These are phyloP conservation scores for Phialophora tarda DNA, from an alignment of 2,329 filamentous ascomycete species.

Conservation along the genomic window DNA sequence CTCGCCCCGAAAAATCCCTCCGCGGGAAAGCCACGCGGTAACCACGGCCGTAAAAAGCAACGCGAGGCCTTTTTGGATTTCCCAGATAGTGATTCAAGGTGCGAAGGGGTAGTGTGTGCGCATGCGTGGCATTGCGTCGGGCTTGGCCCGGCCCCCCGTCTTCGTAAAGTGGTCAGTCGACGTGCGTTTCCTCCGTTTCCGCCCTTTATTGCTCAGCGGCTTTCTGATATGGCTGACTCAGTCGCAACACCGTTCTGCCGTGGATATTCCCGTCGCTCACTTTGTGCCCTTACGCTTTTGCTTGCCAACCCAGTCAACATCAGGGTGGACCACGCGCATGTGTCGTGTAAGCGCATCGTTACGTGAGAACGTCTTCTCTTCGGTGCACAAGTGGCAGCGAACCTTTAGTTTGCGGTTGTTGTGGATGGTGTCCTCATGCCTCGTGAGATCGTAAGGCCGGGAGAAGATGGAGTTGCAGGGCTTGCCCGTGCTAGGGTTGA, in stretches of 20 bases:
- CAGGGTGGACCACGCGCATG: slow-evolving; percentile 91
- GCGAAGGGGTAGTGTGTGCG: slow-evolving; percentile 1
- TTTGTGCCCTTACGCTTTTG: slow-evolving; percentile 38
- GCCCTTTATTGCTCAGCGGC: neutral
- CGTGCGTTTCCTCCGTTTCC: neutral
- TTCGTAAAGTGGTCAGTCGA: neutral
- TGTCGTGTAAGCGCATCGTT: slow-evolving; percentile 94
- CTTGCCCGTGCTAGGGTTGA: slow-evolving; percentile 94
- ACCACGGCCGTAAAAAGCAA: slow-evolving; percentile 11
- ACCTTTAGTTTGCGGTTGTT: slow-evolving; percentile 94
- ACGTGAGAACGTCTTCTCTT: slow-evolving; percentile 96
- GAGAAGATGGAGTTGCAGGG: slow-evolving; percentile 95
- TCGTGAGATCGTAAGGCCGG: slow-evolving; percentile 90
- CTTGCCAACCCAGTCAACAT: slow-evolving; percentile 80
- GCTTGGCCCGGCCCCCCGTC: neutral
- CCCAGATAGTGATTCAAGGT: neutral
- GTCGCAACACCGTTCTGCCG: slow-evolving; percentile 1
- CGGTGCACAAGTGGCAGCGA: slow-evolving; percentile 86
- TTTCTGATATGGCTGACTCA: slow-evolving; percentile 16
- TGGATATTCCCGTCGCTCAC: slow-evolving; percentile 9
- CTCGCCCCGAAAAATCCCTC: slow-evolving; percentile 20
- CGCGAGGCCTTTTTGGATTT: neutral
- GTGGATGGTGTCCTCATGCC: slow-evolving; percentile 97
- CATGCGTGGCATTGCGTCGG: neutral
- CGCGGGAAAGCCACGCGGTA: neutral